phyloP scores from a whole-genome alignment of 2,329 filamentous ascomycete genomes.

The Neopestalotiopsis sp. region DNA sequence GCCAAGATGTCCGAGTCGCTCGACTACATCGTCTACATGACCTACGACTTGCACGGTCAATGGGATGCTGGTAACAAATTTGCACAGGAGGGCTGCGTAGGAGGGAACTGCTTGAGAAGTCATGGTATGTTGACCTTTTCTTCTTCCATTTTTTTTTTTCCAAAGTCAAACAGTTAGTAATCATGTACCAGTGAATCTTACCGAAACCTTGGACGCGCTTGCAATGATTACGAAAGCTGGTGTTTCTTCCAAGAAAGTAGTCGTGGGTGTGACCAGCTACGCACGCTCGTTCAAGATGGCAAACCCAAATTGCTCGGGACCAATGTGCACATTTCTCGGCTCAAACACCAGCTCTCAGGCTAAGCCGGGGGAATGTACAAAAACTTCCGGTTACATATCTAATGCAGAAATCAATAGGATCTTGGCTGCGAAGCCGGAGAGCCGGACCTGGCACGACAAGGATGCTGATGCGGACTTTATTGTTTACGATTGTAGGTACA shows the following conservation, averaged over 20 bases:
- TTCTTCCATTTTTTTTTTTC: too few relatives aligned
- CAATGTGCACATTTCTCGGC: slow-evolving; percentile 31
- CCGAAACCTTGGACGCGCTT: slow-evolving; percentile 31
- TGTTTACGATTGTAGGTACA: slow-evolving; percentile 23
- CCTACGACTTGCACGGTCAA: slow-evolving; percentile 13
- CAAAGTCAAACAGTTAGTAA: too few relatives aligned
- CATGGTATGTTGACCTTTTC: slow-evolving; percentile 20
- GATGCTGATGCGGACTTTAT: slow-evolving; percentile 28
- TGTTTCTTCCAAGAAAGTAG: slow-evolving; percentile 33
- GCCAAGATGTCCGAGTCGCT: too few relatives aligned
- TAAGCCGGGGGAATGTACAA: slow-evolving; percentile 33
- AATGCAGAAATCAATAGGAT: slow-evolving; percentile 34
- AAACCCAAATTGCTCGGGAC: slow-evolving; percentile 26
- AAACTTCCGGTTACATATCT: slow-evolving; percentile 36
- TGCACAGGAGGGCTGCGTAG: slow-evolving; percentile 5
- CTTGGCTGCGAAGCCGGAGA: background rate
- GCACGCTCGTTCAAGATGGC: slow-evolving; percentile 40
- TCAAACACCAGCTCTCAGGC: slow-evolving; percentile 25
- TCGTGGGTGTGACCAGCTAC: slow-evolving; percentile 38
- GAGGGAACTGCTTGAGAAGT: slow-evolving; percentile 39
- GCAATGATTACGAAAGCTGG: slow-evolving; percentile 42
- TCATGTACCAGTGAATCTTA: slow-evolving; percentile 36
- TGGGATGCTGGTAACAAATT: slow-evolving; percentile 37
- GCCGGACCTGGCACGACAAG: too few relatives aligned
- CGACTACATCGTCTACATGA: too few relatives aligned